Percentiles rank a stretch among this genome's conserved stretches.
phyloP scores from a whole-genome alignment of 2,329 filamentous ascomycete genomes.

The Arthrobotrys sphaeroides region DNA sequence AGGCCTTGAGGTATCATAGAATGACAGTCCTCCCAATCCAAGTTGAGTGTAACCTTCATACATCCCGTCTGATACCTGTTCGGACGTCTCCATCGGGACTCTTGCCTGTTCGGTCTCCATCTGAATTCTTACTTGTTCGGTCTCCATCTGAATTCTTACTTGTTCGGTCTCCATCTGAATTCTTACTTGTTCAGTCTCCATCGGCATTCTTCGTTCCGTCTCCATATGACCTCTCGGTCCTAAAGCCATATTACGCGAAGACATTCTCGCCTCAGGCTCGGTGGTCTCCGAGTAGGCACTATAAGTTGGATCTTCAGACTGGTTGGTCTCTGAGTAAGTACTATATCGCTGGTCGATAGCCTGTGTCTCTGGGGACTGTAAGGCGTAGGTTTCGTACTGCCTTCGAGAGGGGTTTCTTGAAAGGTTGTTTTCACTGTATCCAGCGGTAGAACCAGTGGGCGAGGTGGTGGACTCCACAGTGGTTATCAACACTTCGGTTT shows the following conservation, averaged over 20 bases:
- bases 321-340: conserved; percentile 16
- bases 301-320: conserved; percentile 21
- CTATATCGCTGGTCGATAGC: conserved; percentile 17
- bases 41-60: conserved; percentile 20
- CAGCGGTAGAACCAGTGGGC: background rate
- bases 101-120: conserved; percentile 3
- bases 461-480: conserved; percentile 27
- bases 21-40: conserved; percentile 30
- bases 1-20: conserved; percentile 45
- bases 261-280: conserved; percentile 10
- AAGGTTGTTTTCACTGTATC: conserved; percentile 29
- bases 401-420: conserved; percentile 37
- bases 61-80: conserved; percentile 31
- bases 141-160: background rate
- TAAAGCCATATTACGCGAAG: conserved; percentile 31
- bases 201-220: background rate
- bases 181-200: background rate
- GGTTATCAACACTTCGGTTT: conserved; percentile 51
- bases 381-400: conserved; percentile 35
- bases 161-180: background rate
- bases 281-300: conserved; percentile 17
- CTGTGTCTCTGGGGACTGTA: conserved; percentile 34
- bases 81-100: background rate
- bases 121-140: background rate
- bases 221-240: background rate